phyloP scores from a whole-genome alignment of 441 rosid species.

The Populus hybrid region DNA sequence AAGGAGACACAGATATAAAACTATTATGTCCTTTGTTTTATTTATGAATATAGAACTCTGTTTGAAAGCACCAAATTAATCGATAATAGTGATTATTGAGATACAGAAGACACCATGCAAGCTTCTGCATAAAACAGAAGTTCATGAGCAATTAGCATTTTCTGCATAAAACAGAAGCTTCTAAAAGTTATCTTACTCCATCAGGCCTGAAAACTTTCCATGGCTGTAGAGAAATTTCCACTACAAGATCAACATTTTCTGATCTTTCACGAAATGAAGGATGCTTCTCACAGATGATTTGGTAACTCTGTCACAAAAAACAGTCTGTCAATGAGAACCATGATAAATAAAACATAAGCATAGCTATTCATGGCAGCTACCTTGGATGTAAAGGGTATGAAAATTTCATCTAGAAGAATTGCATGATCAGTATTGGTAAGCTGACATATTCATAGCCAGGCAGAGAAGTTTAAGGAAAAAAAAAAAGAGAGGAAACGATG shows the following conservation, averaged over 20 bases:
- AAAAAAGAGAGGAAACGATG: too few relatives aligned
- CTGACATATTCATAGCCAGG: too few relatives aligned
- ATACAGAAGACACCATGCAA: not conserved
- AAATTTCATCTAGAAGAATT: too few relatives aligned
- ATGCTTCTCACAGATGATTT: conserved; percentile 68
- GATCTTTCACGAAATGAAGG: conserved; percentile 93
- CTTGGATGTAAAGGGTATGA: too few relatives aligned
- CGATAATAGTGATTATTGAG: not conserved
- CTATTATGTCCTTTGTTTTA: not conserved
- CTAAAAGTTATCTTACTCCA: conserved; percentile 53
- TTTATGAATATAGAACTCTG: too few relatives aligned
- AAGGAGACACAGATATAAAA: not conserved
- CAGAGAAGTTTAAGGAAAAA: too few relatives aligned
- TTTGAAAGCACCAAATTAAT: not conserved
- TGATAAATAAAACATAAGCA: too few relatives aligned
- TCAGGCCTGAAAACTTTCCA: conserved; percentile 96
- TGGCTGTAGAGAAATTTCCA: conserved; percentile 90
- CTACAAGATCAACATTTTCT: conserved; percentile 90
- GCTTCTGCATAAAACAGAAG: not conserved
- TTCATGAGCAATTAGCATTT: not conserved
- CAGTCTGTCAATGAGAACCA: too few relatives aligned
- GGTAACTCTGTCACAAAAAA: too few relatives aligned
- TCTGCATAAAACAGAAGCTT: too few relatives aligned
- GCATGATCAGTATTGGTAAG: too few relatives aligned
- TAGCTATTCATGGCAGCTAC: not conserved